Percentiles rank a stretch among this genome's conserved stretches.
Evolutionary conservation across 441 rosid genomes (phyloP).

Genomic region (Adansonia madagascariensis): DNA sequence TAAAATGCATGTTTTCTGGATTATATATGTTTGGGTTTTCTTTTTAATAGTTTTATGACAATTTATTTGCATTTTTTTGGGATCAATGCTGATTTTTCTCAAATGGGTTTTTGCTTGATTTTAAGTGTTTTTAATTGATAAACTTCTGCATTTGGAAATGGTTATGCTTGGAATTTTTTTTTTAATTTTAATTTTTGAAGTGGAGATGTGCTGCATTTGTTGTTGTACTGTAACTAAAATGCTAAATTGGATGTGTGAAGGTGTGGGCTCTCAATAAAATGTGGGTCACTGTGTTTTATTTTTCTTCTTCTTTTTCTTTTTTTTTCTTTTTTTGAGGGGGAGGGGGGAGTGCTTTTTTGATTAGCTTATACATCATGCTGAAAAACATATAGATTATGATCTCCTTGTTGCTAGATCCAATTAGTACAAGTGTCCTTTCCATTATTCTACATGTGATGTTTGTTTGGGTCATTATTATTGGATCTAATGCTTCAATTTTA

Average conservation of each 20-base stretch:
- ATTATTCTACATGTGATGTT: conserved; percentile 20
- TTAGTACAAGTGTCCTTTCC: neutral
- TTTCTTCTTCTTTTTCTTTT: neutral
- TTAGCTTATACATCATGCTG: neutral
- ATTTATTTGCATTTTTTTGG: neutral
- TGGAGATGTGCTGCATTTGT: neutral
- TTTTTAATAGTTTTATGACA: neutral
- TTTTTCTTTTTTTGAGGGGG: too few relatives aligned
- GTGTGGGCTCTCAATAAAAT: conserved; percentile 20
- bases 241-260: neutral
- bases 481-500: conserved; percentile 22
- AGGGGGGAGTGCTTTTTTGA: too few relatives aligned
- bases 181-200: neutral
- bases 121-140: neutral
- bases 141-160: conserved; percentile 19
- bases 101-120: neutral
- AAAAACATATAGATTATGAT: neutral
- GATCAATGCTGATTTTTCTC: neutral
- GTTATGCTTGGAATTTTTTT: conserved; percentile 20
- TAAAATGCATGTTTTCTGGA: conserved; percentile 34
- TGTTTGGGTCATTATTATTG: neutral
- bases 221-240: neutral
- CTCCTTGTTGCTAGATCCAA: conserved; percentile 23
- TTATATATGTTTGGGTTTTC: neutral
- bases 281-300: neutral